phyloP scores from a whole-genome alignment of 192 early-diverging fungal genomes.

The Coemansia sp. region DNA sequence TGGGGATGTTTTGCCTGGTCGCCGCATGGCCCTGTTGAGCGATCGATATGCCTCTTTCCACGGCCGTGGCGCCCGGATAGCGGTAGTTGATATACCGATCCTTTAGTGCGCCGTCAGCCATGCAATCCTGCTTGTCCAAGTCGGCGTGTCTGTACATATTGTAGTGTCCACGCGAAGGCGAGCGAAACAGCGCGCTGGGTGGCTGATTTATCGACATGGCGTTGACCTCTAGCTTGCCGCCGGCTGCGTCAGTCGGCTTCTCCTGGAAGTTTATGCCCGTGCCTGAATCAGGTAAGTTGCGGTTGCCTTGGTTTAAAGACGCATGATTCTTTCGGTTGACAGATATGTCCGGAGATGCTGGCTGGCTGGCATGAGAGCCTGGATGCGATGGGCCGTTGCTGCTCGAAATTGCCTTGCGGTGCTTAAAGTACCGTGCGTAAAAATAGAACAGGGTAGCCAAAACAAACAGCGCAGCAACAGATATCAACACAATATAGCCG shows the following conservation, averaged over 20 bases:
- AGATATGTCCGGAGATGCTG: neutral
- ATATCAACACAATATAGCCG: conserved; percentile 39
- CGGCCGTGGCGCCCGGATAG: neutral
- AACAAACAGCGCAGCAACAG: conserved; percentile 23
- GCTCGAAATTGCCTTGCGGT: neutral
- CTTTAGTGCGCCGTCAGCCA: neutral
- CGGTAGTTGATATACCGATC: conserved; percentile 10
- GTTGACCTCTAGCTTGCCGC: neutral
- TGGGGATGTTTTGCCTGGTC: neutral
- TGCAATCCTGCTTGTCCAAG: neutral
- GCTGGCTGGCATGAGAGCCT: neutral
- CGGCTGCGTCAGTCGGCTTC: neutral
- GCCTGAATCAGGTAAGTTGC: conserved; percentile 31
- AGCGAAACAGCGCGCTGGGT: neutral
- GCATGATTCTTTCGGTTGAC: neutral
- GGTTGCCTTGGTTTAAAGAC: neutral
- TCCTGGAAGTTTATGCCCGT: conserved; percentile 20
- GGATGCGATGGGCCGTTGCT: neutral
- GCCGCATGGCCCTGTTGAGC: neutral
- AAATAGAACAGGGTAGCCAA: conserved; percentile 29
- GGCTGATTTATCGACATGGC: neutral
- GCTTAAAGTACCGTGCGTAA: conserved; percentile 26
- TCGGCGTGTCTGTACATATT: neutral
- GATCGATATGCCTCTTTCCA: neutral
- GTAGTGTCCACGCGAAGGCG: neutral